These are phyloP conservation scores for Phytophthora nicotianae DNA, from an alignment of 352 stramenopile species.

Conservation along the genomic window DNA sequence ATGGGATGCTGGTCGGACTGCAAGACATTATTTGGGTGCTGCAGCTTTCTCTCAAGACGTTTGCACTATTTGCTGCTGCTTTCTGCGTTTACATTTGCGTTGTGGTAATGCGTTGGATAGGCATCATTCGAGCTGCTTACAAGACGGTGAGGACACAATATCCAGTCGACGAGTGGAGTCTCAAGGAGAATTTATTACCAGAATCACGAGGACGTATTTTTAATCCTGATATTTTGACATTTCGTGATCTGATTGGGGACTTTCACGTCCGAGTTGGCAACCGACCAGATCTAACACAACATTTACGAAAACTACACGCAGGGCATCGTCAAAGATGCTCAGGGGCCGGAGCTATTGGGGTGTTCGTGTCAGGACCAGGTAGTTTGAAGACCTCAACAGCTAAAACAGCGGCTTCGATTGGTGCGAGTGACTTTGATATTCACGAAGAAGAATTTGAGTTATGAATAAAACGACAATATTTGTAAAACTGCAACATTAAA, in stretches of 20 bases:
- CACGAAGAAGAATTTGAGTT: slow-evolving; percentile 40
- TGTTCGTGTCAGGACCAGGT: slow-evolving; percentile 43
- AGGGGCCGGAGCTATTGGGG: slow-evolving; percentile 19
- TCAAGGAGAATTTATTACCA: slow-evolving; percentile 16
- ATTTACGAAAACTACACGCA: slow-evolving; percentile 12
- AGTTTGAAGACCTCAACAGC: slow-evolving; percentile 33
- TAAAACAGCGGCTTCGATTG: slow-evolving; percentile 12
- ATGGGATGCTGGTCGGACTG: slow-evolving; percentile 15
- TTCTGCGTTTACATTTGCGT: slow-evolving; percentile 5
- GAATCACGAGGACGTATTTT: neutral
- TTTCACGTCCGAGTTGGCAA: slow-evolving; percentile 8
- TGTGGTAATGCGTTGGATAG: slow-evolving; percentile 2
- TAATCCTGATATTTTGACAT: slow-evolving; percentile 12
- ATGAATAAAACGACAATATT: slow-evolving; percentile 13
- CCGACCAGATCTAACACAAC: slow-evolving; percentile 17
- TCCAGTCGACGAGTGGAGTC: slow-evolving; percentile 1
- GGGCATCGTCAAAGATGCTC: slow-evolving; percentile 2
- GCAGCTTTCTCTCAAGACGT: slow-evolving; percentile 11
- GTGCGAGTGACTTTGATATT: slow-evolving; percentile 26
- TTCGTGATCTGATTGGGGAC: slow-evolving; percentile 17
- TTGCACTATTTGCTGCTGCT: slow-evolving; percentile 15
- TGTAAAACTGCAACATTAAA: too few relatives aligned
- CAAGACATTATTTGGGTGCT: slow-evolving; percentile 22
- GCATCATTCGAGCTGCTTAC: neutral
- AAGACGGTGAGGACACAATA: neutral